phyloP scores from a whole-genome alignment of 192 early-diverging fungal species.

The Coemansia asiatica region DNA sequence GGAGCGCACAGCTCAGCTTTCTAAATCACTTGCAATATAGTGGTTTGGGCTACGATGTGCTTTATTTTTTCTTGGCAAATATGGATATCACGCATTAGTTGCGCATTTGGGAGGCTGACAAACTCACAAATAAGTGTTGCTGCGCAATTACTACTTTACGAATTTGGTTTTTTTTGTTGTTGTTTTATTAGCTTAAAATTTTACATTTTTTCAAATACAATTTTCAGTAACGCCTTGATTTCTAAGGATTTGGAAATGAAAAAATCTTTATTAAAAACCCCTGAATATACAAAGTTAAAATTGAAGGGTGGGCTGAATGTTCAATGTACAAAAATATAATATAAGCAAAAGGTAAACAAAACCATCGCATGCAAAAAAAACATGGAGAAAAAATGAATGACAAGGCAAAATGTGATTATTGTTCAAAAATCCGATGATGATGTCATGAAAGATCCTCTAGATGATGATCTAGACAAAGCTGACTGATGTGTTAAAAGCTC shows the following conservation, averaged over 20 bases:
- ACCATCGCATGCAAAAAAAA: conserved; percentile 1
- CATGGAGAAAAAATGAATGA: conserved; percentile 6
- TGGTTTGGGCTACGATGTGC: conserved; percentile 15
- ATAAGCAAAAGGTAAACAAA: neutral
- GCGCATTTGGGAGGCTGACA: neutral
- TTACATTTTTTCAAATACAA: too few relatives aligned
- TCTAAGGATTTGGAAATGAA: too few relatives aligned
- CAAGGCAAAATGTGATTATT: neutral
- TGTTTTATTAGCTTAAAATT: too few relatives aligned
- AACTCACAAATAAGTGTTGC: neutral
- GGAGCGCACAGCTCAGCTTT: neutral
- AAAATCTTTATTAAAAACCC: neutral
- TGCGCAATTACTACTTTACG: neutral
- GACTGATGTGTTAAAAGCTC: conserved; percentile 45
- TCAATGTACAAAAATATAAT: conserved; percentile 6
- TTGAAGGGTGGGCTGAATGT: neutral
- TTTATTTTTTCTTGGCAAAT: conserved; percentile 11
- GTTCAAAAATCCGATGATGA: conserved; percentile 7
- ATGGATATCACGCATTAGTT: neutral
- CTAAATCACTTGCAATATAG: conserved; percentile 20
- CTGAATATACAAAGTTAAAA: too few relatives aligned
- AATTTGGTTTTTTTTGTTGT: too few relatives aligned
- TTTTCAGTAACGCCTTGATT: neutral
- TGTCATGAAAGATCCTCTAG: conserved; percentile 28
- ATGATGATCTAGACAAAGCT: conserved; percentile 37